Evolutionary conservation across 2,329 filamentous ascomycete genomes (phyloP).

Genomic region (Talaromyces islandicus): DNA sequence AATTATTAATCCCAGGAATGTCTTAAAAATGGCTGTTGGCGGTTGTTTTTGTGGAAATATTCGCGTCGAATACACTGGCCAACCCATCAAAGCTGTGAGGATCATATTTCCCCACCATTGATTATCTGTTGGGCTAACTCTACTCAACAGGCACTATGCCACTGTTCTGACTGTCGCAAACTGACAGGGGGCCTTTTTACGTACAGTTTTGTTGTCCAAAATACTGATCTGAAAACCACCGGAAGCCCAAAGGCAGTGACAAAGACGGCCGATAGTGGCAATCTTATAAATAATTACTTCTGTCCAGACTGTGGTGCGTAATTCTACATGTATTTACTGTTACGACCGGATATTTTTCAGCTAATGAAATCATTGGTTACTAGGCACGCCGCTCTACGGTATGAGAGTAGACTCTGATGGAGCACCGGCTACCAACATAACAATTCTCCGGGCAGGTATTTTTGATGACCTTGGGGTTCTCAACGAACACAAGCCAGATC

Average conservation of each 20-base stretch:
- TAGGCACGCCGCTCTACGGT: constrained; percentile 1
- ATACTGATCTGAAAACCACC: constrained; percentile 20
- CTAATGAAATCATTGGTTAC: constrained; percentile 11
- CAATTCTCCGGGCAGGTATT: constrained; percentile 30
- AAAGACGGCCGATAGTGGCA: constrained; percentile 32
- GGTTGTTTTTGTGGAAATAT: constrained; percentile 32
- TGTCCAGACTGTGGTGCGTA: constrained; percentile 32
- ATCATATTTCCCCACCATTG: neutral
- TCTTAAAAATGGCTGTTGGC: constrained; percentile 23
- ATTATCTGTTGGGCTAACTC: constrained; percentile 5
- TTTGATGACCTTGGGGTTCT: constrained; percentile 25
- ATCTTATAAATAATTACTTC: constrained; percentile 29
- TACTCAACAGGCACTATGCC: constrained; percentile 26
- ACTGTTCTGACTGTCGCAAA: constrained; percentile 36
- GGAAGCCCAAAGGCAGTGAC: constrained; percentile 29
- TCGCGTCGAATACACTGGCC: constrained; percentile 26
- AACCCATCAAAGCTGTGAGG: constrained; percentile 25
- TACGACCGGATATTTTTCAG: constrained; percentile 15
- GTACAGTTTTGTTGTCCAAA: constrained; percentile 26
- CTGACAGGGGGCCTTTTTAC: constrained; percentile 25
- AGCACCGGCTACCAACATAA: constrained; percentile 13
- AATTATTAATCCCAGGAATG: neutral
- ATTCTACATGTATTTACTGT: neutral
- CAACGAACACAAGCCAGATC: constrained; percentile 22
- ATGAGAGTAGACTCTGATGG: constrained; percentile 14